These are phyloP conservation scores for Phellinidium pouzarii DNA, from an alignment of 1,284 basidiomycete species.

Conservation along the genomic window DNA sequence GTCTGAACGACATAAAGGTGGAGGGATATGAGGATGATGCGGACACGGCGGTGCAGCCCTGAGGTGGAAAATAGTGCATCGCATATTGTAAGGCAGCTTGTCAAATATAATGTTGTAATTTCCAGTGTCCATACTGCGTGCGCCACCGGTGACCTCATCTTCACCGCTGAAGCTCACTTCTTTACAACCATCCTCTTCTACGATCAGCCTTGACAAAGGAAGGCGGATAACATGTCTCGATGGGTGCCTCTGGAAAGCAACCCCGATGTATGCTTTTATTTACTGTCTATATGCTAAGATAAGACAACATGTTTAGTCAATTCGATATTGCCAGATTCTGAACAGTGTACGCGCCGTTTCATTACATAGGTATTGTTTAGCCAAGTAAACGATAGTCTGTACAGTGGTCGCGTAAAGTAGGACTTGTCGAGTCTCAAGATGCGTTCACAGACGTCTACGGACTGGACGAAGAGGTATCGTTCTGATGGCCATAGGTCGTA, in stretches of 20 bases:
- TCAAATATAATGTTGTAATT: neutral
- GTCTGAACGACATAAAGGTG: conserved; percentile 94
- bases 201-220: too few species aligned
- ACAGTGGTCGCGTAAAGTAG: conserved; percentile 75
- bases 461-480: conserved; percentile 60
- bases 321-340: conserved; percentile 20
- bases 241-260: conserved; percentile 79
- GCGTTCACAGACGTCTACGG: conserved; percentile 80
- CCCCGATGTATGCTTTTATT: conserved; percentile 47
- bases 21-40: conserved; percentile 61
- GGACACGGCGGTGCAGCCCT: neutral
- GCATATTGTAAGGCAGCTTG: neutral
- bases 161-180: too few species aligned
- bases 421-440: conserved; percentile 51
- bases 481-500: neutral
- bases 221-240: conserved; percentile 13
- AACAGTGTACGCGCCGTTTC: conserved; percentile 18
- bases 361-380: neutral
- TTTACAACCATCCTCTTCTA: neutral
- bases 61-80: neutral
- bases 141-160: too few species aligned
- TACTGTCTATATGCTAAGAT: conserved; percentile 8
- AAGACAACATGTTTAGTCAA: conserved; percentile 9
- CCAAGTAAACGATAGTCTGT: conserved; percentile 1
- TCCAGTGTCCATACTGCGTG: too few species aligned